phyloP scores from a whole-genome alignment of 768 basidiomycete species.

The Peribolospora baueri region DNA sequence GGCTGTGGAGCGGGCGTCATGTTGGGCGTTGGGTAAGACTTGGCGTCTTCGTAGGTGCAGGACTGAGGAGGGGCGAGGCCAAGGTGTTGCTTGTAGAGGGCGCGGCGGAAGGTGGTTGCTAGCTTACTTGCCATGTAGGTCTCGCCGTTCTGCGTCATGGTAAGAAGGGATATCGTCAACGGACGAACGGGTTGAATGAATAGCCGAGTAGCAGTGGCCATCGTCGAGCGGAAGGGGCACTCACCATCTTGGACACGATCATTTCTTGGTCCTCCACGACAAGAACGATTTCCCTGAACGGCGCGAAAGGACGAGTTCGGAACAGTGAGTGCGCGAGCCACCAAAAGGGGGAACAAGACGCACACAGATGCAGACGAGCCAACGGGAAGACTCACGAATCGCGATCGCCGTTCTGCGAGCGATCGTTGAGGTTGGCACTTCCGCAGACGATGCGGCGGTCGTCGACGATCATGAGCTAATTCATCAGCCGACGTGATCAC shows the following conservation, averaged over 20 bases:
- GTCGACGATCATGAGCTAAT: slow-evolving; percentile 8
- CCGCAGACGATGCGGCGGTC: slow-evolving; percentile 80
- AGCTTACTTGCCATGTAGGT: slow-evolving; percentile 46
- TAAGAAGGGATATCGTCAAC: background rate
- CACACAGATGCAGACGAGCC: no score
- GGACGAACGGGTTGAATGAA: background rate
- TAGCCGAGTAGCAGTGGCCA: background rate
- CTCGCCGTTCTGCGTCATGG: background rate
- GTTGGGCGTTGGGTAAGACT: slow-evolving; percentile 3
- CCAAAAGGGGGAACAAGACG: background rate
- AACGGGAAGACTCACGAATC: slow-evolving; percentile 21
- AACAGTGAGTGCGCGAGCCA: background rate
- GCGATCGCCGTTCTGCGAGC: slow-evolving; percentile 69
- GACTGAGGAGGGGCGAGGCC: slow-evolving; percentile 30
- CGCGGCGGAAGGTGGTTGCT: slow-evolving; percentile 57
- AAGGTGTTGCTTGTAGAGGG: slow-evolving; percentile 32
- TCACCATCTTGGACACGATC: slow-evolving; percentile 43
- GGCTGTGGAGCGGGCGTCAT: slow-evolving; percentile 9
- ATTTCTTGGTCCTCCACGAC: slow-evolving; percentile 71
- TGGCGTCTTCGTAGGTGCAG: slow-evolving; percentile 21
- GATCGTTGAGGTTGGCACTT: slow-evolving; percentile 77
- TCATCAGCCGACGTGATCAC: no score
- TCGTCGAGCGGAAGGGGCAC: slow-evolving; percentile 31
- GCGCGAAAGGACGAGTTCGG: slow-evolving; percentile 22
- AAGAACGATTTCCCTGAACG: slow-evolving; percentile 45